Conservation (phyloP, 78 protist species). For the Paulinella micropora region DNA sequence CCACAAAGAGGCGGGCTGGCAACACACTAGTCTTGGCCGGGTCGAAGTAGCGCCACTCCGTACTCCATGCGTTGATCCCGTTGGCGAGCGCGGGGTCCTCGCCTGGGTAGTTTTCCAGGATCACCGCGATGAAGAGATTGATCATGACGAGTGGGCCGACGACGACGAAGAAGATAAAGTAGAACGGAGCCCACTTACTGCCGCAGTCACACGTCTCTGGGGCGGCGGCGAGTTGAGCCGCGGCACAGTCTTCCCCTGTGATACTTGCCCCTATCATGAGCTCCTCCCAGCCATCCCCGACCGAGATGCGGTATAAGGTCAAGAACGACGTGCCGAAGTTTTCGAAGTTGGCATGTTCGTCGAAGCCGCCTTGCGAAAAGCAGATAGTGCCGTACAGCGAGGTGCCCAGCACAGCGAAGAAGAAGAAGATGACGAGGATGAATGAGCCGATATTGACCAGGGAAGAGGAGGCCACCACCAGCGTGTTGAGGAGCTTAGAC, state of each 20-base stretch:
- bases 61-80: not conserved
- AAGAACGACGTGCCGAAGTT: not conserved
- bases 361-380: not conserved
- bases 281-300: not conserved
- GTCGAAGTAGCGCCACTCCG: not conserved
- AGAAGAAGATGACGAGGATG: not conserved
- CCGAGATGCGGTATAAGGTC: not conserved
- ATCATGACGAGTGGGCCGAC: not conserved
- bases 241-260: not conserved
- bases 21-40: not conserved
- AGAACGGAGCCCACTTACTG: not conserved
- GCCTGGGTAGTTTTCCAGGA: not conserved
- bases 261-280: not conserved
- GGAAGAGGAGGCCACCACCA: not conserved
- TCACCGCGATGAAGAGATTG: too few relatives aligned
- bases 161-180: constrained; percentile 6
- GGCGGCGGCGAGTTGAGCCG: not conserved
- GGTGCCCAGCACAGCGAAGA: not conserved
- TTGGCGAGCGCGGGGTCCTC: not conserved
- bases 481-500: not conserved
- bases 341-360: not conserved
- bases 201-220: not conserved
- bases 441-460: not conserved
- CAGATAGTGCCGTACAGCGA: not conserved
- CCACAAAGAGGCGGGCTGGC: too few relatives aligned